These are phyloP conservation scores for Coniella lustricola DNA, from an alignment of 2,329 filamentous ascomycete species.

Conservation along the genomic window DNA sequence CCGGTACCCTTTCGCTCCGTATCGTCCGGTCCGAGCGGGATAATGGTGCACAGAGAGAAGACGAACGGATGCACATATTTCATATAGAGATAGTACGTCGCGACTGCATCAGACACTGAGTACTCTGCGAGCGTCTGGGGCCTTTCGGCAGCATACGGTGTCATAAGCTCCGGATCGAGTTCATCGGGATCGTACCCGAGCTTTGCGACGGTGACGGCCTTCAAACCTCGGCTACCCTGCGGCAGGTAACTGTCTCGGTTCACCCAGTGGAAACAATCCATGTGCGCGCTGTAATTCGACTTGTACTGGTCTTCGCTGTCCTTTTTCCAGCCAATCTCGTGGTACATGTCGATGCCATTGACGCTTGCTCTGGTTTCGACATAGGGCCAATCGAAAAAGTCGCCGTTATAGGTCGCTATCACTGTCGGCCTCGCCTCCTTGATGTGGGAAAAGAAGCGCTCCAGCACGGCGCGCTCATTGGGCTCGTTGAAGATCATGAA, in stretches of 20 bases:
- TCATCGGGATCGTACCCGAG: slow-evolving; percentile 98
- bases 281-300: slow-evolving; percentile 91
- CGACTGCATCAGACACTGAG: slow-evolving; percentile 96
- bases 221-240: slow-evolving; percentile 92
- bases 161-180: slow-evolving; percentile 96
- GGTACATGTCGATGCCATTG: slow-evolving; percentile 98
- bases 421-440: slow-evolving; percentile 92
- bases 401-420: slow-evolving; percentile 99
- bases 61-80: slow-evolving; percentile 99
- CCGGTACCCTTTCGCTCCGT: slow-evolving; percentile 92
- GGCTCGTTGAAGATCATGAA: slow-evolving; percentile 99
- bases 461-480: slow-evolving; percentile 79
- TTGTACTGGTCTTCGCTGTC: slow-evolving; percentile 95
- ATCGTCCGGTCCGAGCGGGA: slow-evolving; percentile 88
- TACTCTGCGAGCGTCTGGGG: slow-evolving; percentile 95
- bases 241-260: slow-evolving; percentile 97
- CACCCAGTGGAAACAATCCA: slow-evolving; percentile 99
- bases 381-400: slow-evolving; percentile 99
- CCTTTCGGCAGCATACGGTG: slow-evolving; percentile 78
- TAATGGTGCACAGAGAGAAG: slow-evolving; percentile 94
- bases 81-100: slow-evolving; percentile 99
- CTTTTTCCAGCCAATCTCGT: slow-evolving; percentile 93
- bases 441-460: slow-evolving; percentile 91
- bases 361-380: slow-evolving; percentile 90
- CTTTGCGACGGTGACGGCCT: slow-evolving; percentile 96